Evolutionary conservation across 1,284 basidiomycete species (phyloP).

Genomic region (Lignosus rhinocerotis): DNA sequence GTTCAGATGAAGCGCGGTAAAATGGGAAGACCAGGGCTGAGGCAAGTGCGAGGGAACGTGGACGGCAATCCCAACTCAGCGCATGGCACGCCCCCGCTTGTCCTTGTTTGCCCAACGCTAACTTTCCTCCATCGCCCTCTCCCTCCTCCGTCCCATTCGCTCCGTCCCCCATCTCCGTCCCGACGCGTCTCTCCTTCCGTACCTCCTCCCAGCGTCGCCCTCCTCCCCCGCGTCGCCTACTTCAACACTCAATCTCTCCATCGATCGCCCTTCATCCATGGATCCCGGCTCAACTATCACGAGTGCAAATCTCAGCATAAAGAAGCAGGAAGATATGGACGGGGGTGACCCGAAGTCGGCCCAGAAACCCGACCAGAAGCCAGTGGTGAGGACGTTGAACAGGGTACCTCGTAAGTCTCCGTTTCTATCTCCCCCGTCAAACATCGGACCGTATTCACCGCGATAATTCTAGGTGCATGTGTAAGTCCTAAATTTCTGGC

Average conservation of each 20-base stretch:
- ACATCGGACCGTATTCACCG: constrained; percentile 25
- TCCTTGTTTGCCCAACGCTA: constrained; percentile 27
- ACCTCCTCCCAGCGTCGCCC: constrained; percentile 9
- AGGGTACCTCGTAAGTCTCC: constrained; percentile 74
- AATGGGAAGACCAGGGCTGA: constrained; percentile 2
- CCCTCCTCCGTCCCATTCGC: constrained; percentile 16
- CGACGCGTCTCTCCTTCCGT: constrained; percentile 15
- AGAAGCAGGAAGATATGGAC: constrained; percentile 46
- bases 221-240: constrained; percentile 10
- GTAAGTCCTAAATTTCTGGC: constrained; percentile 45
- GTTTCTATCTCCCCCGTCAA: constrained; percentile 16
- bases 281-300: constrained; percentile 31
- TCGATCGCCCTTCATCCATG: constrained; percentile 27
- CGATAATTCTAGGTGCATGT: constrained; percentile 61
- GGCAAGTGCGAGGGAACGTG: constrained; percentile 2
- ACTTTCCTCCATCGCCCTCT: constrained; percentile 13
- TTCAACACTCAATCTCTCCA: constrained; percentile 12
- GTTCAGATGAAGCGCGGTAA: constrained; percentile 8
- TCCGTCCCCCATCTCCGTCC: constrained; percentile 24
- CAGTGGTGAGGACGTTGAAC: constrained; percentile 72
- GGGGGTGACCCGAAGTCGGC: constrained; percentile 37
- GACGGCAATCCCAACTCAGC: constrained; percentile 12
- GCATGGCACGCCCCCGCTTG: constrained; percentile 26
- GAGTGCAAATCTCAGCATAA: constrained; percentile 28
- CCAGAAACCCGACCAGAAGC: constrained; percentile 61